Evolutionary conservation across 768 basidiomycete species (phyloP).

Genomic region (Clavulina sp.): DNA sequence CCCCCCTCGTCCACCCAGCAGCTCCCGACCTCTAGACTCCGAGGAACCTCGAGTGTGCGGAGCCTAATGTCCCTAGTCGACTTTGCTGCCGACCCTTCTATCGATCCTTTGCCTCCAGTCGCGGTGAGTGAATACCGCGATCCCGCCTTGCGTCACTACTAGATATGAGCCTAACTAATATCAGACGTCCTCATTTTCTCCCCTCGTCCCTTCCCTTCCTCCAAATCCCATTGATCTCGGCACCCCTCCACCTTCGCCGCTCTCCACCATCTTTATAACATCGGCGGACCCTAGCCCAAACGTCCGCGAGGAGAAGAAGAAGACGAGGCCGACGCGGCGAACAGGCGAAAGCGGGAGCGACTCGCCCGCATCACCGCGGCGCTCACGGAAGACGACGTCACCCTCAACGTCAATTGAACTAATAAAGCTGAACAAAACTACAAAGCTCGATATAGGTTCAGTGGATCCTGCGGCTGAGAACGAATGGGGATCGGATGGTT

Average conservation of each 20-base stretch:
- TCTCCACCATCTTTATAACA: too few species aligned
- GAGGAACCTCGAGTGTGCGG: background rate
- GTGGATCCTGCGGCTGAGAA: background rate
- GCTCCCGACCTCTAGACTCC: background rate
- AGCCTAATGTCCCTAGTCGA: background rate
- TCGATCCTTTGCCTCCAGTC: background rate
- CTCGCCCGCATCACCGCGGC: background rate
- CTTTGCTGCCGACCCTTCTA: background rate
- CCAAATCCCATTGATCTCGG: too few species aligned
- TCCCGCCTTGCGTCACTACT: too few species aligned
- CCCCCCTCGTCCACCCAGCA: background rate
- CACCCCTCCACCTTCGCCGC: too few species aligned
- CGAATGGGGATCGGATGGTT: background rate
- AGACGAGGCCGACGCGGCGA: too few species aligned
- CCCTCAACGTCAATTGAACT: background rate
- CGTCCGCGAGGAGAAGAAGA: too few species aligned
- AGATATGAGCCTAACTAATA: too few species aligned
- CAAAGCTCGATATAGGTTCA: background rate
- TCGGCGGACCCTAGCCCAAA: too few species aligned
- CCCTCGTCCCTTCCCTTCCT: too few species aligned
- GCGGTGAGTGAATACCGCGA: too few species aligned
- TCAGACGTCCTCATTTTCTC: too few species aligned
- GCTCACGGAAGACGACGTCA: background rate
- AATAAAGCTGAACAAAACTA: background rate
- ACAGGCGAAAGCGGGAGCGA: background rate